phyloP scores from a whole-genome alignment of 495 filamentous ascomycete genomes.

The Aspergillus olivimuriae region DNA sequence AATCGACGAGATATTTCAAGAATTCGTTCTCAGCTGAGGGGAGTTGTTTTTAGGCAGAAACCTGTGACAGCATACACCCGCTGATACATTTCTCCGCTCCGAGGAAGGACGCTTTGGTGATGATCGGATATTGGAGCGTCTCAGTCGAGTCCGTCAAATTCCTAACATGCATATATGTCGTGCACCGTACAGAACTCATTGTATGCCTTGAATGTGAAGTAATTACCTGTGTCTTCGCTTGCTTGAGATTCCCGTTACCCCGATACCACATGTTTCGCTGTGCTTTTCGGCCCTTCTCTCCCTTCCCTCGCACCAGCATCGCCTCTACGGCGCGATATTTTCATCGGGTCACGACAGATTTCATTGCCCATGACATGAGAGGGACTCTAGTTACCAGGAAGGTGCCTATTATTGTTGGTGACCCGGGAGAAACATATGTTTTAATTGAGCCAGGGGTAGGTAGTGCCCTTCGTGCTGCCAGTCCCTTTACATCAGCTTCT shows the following conservation, averaged over 20 bases:
- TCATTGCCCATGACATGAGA: conserved; percentile 19
- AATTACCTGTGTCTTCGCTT: no score
- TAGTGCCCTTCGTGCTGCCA: conserved; percentile 23
- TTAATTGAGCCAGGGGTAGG: conserved; percentile 24
- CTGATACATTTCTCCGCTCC: not conserved
- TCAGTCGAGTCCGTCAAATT: no score
- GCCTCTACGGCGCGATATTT: conserved; percentile 15
- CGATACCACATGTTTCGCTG: conserved; percentile 23
- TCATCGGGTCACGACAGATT: conserved; percentile 24
- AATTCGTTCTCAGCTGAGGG: not conserved
- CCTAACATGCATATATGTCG: no score
- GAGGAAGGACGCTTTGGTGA: not conserved
- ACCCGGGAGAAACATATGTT: conserved; percentile 25
- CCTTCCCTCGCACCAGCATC: conserved; percentile 3
- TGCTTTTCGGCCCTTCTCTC: conserved; percentile 12
- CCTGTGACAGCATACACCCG: no score
- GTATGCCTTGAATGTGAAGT: no score
- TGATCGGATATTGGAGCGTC: not conserved
- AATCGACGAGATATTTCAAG: not conserved
- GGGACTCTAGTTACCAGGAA: conserved; percentile 20
- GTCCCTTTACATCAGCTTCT: conserved; percentile 16
- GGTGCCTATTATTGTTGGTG: conserved; percentile 23
- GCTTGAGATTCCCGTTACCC: no score
- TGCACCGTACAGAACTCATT: no score
- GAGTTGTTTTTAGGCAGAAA: no score